Percentiles rank a stretch among this genome's conserved stretches.
Conservation (phyloP, 2,329 filamentous ascomycete species). For the Chrysoporthe cubensis region DNA sequence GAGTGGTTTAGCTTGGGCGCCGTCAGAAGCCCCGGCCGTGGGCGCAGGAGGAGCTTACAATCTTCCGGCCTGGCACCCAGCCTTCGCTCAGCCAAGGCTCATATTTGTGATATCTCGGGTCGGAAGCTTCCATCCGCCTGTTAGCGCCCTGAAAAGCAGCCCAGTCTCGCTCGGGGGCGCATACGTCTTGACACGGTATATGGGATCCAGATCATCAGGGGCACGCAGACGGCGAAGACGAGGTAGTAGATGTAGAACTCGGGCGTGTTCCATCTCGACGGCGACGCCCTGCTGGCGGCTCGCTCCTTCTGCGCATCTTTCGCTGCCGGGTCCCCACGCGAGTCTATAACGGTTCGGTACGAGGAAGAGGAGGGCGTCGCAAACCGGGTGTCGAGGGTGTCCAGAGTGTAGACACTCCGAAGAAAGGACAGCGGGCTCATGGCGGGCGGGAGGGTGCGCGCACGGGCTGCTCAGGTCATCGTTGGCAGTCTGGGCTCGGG, state of each 20-base stretch:
- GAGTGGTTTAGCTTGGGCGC: background rate
- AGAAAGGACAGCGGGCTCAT: slow-evolving; percentile 48
- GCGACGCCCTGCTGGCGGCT: slow-evolving; percentile 51
- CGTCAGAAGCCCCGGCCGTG: background rate
- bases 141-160: slow-evolving; percentile 27
- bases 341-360: slow-evolving; percentile 61
- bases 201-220: slow-evolving; percentile 89
- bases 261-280: slow-evolving; percentile 80
- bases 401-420: slow-evolving; percentile 54
- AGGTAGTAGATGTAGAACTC: slow-evolving; percentile 86
- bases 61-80: slow-evolving; percentile 91
- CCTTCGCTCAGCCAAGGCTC: slow-evolving; percentile 73
- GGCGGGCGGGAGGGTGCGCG: slow-evolving; percentile 7
- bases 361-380: slow-evolving; percentile 70
- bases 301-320: slow-evolving; percentile 48
- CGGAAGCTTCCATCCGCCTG: slow-evolving; percentile 61
- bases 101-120: slow-evolving; percentile 80
- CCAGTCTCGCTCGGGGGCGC: background rate
- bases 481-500: background rate
- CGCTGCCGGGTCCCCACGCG: slow-evolving; percentile 48
- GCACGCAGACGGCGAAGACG: slow-evolving; percentile 68
- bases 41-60: slow-evolving; percentile 58
- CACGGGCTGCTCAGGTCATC: slow-evolving; percentile 24
- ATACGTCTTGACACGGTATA: slow-evolving; percentile 83
- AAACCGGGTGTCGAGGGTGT: slow-evolving; percentile 54